A percentile compares a stretch with the other conserved stretches of the same genome.
phyloP scores from a whole-genome alignment of 441 rosid species.

The Populus hybrid region DNA sequence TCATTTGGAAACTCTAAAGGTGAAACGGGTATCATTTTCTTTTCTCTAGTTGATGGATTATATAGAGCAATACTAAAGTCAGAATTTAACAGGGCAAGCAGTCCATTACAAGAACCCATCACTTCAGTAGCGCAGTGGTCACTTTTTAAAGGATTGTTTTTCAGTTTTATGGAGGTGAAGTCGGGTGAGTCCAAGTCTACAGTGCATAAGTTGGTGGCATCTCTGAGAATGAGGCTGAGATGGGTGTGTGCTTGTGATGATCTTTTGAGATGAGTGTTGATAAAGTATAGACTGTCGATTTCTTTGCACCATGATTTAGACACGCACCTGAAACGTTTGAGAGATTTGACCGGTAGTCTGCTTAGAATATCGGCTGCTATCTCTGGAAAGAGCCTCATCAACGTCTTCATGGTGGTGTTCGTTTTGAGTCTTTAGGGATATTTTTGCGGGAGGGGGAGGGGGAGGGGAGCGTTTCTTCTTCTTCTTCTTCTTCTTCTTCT shows the following conservation, averaged over 20 bases:
- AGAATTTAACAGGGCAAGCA: constrained; percentile 5
- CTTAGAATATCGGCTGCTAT: neutral
- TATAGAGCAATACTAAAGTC: neutral
- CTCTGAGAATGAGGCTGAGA: neutral
- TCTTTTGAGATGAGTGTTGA: constrained; percentile 8
- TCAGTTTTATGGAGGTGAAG: neutral
- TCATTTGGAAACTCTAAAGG: neutral
- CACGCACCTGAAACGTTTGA: constrained; percentile 9
- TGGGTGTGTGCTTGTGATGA: neutral
- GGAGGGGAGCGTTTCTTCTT: neutral
- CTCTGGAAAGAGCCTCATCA: neutral
- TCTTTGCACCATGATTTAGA: constrained; percentile 8
- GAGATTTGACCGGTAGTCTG: neutral
- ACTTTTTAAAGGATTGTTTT: neutral
- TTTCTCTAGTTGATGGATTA: constrained; percentile 7
- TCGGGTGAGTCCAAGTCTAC: neutral
- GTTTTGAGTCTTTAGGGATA: neutral
- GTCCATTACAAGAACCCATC: constrained; percentile 17
- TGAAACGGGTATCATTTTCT: neutral
- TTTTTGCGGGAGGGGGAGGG: neutral
- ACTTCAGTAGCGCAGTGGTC: neutral
- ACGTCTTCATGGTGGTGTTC: neutral
- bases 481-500: too few species aligned
- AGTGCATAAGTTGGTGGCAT: neutral
- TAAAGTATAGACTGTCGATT: constrained; percentile 3